A percentile compares a stretch with the other conserved stretches of the same genome.
Conservation (phyloP, 306 rosid species). For the Amphicarpaea edgeworthii region DNA sequence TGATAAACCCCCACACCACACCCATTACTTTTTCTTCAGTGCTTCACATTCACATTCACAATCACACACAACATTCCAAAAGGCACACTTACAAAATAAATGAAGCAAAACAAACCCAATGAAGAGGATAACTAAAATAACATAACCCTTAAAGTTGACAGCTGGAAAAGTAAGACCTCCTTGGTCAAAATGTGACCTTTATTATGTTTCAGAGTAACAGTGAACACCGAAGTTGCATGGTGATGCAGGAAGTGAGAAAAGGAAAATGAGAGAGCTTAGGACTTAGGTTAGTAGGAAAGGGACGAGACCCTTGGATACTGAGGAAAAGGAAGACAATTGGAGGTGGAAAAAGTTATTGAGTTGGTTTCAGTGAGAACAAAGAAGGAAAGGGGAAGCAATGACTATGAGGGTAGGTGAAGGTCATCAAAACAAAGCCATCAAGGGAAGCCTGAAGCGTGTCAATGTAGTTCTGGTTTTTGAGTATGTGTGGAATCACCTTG, state of each 20-base stretch:
- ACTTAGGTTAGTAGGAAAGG: conserved; percentile 45
- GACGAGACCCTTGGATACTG: conserved; percentile 27
- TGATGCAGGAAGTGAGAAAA: conserved; percentile 33
- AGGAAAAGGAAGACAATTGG: conserved; percentile 37
- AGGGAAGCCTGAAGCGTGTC: conserved; percentile 47
- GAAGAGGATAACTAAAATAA: background rate
- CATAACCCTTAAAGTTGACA: conserved; percentile 31
- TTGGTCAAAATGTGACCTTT: conserved; percentile 47
- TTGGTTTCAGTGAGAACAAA: conserved; percentile 34
- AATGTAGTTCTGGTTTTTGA: conserved; percentile 12
- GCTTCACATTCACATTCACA: background rate
- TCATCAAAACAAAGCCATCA: conserved; percentile 51
- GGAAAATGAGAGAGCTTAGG: conserved; percentile 34
- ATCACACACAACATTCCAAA: conserved; percentile 14
- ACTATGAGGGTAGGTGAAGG: conserved; percentile 49
- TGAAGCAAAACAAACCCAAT: background rate
- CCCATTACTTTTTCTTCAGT: conserved; percentile 1
- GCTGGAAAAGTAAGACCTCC: conserved; percentile 15
- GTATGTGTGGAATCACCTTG: conserved; percentile 1
- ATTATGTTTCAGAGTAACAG: conserved; percentile 35
- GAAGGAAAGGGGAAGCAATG: conserved; percentile 36
- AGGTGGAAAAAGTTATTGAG: conserved; percentile 14
- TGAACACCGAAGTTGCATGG: conserved; percentile 36
- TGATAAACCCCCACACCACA: background rate
- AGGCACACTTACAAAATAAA: background rate